phyloP scores from a whole-genome alignment of 2,329 filamentous ascomycete species.

The Cordyceps tenuipes region DNA sequence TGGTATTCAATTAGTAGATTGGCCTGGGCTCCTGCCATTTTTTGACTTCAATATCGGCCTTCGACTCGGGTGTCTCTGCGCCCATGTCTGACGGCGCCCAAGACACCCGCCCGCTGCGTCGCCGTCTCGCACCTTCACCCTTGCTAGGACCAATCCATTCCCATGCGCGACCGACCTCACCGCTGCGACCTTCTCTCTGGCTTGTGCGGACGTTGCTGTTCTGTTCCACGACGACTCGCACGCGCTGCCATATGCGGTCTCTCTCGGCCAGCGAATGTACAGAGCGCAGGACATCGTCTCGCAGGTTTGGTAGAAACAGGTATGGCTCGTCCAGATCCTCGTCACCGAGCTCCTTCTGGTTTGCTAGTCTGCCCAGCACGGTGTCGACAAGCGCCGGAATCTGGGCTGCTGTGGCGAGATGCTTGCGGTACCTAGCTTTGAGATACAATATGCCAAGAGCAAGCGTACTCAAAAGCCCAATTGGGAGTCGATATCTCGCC shows the following conservation, averaged over 20 bases:
- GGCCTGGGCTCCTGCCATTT: constrained; percentile 36
- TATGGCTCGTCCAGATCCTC: constrained; percentile 62
- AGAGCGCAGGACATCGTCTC: constrained; percentile 80
- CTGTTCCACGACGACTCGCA: constrained; percentile 77
- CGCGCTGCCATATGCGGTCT: constrained; percentile 75
- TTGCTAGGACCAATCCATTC: constrained; percentile 58
- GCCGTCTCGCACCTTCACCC: constrained; percentile 35
- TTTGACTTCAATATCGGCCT: constrained; percentile 22
- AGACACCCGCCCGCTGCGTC: constrained; percentile 46
- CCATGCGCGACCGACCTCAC: constrained; percentile 59
- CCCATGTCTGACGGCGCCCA: constrained; percentile 31
- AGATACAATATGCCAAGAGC: constrained; percentile 50
- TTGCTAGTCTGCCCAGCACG: constrained; percentile 75
- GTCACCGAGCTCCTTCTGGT: constrained; percentile 75
- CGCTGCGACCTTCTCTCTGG: constrained; percentile 59
- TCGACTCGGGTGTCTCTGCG: constrained; percentile 25
- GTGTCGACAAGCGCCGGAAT: constrained; percentile 77
- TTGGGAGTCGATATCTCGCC: constrained; percentile 79
- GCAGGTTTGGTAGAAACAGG: constrained; percentile 78
- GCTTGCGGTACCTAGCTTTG: constrained; percentile 53
- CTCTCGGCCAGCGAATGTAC: constrained; percentile 70
- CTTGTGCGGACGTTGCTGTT: constrained; percentile 83
- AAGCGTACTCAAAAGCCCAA: constrained; percentile 56
- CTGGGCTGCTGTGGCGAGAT: constrained; percentile 57
- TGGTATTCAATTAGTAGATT: constrained; percentile 26